A percentile compares a stretch with the other conserved stretches of the same genome.
Conservation (phyloP, 2,329 filamentous ascomycete species). For the Venturia effusa region DNA sequence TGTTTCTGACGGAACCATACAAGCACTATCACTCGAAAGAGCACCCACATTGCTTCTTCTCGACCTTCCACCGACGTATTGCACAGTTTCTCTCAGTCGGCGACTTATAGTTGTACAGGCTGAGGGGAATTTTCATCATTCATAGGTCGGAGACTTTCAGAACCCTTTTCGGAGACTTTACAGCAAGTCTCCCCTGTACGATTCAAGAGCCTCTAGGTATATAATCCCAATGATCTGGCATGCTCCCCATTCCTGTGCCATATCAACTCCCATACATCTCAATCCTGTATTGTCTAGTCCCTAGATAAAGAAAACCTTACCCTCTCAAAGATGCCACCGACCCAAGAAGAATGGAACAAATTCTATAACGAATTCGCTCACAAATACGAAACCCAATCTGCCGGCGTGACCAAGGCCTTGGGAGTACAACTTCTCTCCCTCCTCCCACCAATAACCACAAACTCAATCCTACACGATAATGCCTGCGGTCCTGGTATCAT, state of each 20-base stretch:
- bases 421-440: conserved; percentile 20
- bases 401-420: conserved; percentile 19
- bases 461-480: conserved; percentile 25
- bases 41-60: background rate
- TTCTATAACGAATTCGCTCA: conserved; percentile 20
- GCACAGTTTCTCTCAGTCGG: background rate
- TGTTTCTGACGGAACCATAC: background rate
- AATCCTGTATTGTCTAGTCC: background rate
- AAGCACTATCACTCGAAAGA: background rate
- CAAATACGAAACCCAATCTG: conserved; percentile 22
- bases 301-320: background rate
- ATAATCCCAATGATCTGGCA: background rate
- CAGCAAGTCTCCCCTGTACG: background rate
- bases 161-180: background rate
- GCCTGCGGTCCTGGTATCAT: conserved; percentile 23
- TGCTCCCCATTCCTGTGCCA: background rate
- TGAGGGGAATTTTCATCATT: background rate
- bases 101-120: background rate
- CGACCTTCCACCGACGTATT: background rate
- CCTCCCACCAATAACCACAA: conserved; percentile 18
- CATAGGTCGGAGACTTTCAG: background rate
- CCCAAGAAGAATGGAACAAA: conserved; percentile 10
- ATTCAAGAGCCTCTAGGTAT: background rate
- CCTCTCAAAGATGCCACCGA: background rate
- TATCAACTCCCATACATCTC: background rate